Evolutionary conservation across 1,284 basidiomycete species (phyloP).

Genomic region (Garcileccinum viscosum): DNA sequence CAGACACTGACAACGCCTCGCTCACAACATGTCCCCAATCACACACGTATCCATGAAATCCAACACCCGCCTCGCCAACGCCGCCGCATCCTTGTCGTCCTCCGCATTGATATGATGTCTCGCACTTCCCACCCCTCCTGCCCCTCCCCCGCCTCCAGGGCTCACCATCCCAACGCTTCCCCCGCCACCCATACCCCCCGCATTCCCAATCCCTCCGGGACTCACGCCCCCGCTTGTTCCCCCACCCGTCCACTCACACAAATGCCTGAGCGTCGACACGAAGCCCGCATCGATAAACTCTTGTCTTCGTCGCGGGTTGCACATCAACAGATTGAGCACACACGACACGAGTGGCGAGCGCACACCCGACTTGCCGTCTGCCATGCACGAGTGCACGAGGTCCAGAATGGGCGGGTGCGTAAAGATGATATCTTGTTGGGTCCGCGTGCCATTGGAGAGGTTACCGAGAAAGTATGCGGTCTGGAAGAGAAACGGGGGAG

Average conservation of each 20-base stretch:
- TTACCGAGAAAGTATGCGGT: slow-evolving; percentile 67
- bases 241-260: slow-evolving; percentile 55
- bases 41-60: slow-evolving; percentile 43
- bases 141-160: slow-evolving; percentile 9
- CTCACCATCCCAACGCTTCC: slow-evolving; percentile 21
- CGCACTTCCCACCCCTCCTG: slow-evolving; percentile 27
- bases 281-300: slow-evolving; percentile 52
- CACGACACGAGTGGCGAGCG: slow-evolving; percentile 66
- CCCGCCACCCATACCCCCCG: slow-evolving; percentile 25
- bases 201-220: slow-evolving; percentile 35
- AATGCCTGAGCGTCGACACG: slow-evolving; percentile 48
- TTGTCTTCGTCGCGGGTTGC: slow-evolving; percentile 41
- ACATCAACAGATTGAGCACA: slow-evolving; percentile 56
- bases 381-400: slow-evolving; percentile 60
- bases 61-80: slow-evolving; percentile 59
- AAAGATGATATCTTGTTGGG: slow-evolving; percentile 57
- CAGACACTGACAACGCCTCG: neutral
- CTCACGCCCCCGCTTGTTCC: slow-evolving; percentile 36
- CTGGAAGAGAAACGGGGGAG: slow-evolving; percentile 36
- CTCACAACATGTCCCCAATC: slow-evolving; percentile 31
- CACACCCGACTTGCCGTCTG: slow-evolving; percentile 60
- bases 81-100: slow-evolving; percentile 63
- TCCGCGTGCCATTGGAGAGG: slow-evolving; percentile 61
- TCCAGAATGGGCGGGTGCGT: slow-evolving; percentile 55
- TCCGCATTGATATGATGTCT: slow-evolving; percentile 41